Base-by-base conservation (phyloP, 495 filamentous ascomycete genomes). In the Pseudevernia furfuracea region DNA sequence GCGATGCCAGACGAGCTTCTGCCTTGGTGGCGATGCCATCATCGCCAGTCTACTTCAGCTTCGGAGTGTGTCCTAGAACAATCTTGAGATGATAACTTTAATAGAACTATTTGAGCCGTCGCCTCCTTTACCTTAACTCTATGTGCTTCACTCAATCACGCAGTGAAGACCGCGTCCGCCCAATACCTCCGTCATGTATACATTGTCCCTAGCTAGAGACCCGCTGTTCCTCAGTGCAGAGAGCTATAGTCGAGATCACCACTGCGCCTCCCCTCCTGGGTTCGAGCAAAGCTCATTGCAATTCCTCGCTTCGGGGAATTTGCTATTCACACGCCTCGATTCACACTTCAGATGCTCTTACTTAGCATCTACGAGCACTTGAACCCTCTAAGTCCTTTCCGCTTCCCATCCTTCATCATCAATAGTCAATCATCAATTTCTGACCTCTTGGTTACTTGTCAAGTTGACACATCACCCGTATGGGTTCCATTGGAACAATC, bases 41-140 rank as follows among this genome's bases (percentile, higher is more conserved):
- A 28, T 32, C 28, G 14, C 30, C 30, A 34, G 52, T 55, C 30
- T 30, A 21, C 52, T 36, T 23, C 10, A 43, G 9, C 15, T 62
- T 57, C 60, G 9, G 41, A 21, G 52, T 44, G 38, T 62, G 61
- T 56, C n/a, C 36, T 63, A 57, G 38, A 63, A 4, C n/a, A 23
- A 23, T 15, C 14, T 23, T 17, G 38, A 63, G n/a, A 25, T 32
- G 25, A 57, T 25, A 37, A 10, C 38, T 6, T 19, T 57, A 63
- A 44, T 63, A 46, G 25, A 44, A 56, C 10, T 11, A 17, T 6
- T 56, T 32, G 60, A 62, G 36, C 25, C 37, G 36, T 56, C 34
- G 37, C 19, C 28, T 21, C 11, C n/a, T 8, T 28, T 38, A 19
- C 23, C n/a, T 23, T 25, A n/a, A 32, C 32, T n/a, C 21, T 58